phyloP scores from a whole-genome alignment of 805 yeast genomes.

The Ogataea corticis region DNA sequence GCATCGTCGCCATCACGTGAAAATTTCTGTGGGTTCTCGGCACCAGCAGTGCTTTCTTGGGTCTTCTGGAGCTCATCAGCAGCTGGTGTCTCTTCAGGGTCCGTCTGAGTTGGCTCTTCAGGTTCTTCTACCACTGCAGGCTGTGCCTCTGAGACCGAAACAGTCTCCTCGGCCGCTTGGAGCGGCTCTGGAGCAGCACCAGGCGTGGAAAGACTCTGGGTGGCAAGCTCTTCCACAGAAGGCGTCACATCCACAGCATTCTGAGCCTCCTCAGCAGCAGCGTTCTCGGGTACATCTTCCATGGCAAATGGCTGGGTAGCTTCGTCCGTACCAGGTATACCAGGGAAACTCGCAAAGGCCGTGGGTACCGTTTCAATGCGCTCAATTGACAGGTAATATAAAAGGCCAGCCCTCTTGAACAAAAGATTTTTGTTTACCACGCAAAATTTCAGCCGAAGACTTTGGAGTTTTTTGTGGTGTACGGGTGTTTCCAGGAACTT shows the following conservation, averaged over 20 bases:
- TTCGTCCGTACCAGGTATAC: neutral
- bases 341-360: neutral
- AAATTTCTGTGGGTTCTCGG: neutral
- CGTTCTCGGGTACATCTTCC: conserved; percentile 1
- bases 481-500: neutral
- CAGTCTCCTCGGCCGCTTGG: neutral
- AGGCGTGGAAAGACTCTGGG: neutral
- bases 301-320: neutral
- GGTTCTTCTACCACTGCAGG: neutral
- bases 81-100: neutral
- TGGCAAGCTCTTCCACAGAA: neutral
- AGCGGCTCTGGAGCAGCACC: neutral
- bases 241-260: neutral
- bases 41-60: neutral
- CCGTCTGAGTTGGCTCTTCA: neutral
- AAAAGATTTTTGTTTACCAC: neutral
- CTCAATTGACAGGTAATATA: neutral
- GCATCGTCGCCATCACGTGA: conserved; percentile 7
- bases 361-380: neutral
- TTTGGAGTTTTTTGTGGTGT: neutral
- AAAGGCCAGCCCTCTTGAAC: neutral
- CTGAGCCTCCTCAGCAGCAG: neutral
- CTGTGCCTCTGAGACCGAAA: neutral
- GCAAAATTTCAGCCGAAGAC: conserved; percentile 1
- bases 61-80: conserved; percentile 1